Percentiles rank a stretch among this genome's conserved stretches.
Conservation (phyloP, 2,329 filamentous ascomycete species). For the Colletotrichum sp. region DNA sequence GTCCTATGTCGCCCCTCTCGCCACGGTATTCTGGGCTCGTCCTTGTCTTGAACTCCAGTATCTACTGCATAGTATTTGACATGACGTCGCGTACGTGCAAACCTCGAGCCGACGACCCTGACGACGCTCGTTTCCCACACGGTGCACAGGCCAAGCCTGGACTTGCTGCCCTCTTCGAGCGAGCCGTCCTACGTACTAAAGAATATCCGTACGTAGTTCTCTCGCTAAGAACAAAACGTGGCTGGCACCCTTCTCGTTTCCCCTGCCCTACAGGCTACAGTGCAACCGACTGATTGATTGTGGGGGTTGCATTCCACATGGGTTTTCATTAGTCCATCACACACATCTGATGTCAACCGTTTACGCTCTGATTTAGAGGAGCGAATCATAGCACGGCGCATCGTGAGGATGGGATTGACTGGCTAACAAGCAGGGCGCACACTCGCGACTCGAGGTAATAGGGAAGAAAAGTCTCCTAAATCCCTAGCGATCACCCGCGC, state of each 20-base stretch:
- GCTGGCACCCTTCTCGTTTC: neutral
- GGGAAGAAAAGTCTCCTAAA: conserved; percentile 1
- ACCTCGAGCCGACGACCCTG: neutral
- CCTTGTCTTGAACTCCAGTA: neutral
- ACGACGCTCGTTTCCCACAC: neutral
- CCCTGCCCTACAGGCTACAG: neutral
- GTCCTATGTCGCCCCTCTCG: neutral
- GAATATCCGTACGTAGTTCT: neutral
- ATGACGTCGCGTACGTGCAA: neutral
- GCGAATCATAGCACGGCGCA: neutral
- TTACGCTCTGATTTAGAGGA: neutral
- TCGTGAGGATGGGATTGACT: neutral
- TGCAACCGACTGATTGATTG: conserved; percentile 1
- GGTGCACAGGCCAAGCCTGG: neutral
- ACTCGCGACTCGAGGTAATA: neutral
- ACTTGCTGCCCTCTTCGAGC: neutral
- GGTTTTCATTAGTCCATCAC: neutral
- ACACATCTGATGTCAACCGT: neutral
- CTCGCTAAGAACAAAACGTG: neutral
- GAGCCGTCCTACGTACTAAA: neutral
- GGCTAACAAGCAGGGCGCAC: neutral
- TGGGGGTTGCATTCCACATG: conserved; percentile 9
- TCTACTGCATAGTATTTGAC: neutral
- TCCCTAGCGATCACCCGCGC: conserved; percentile 7
- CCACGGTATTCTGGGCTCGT: neutral